A percentile compares a stretch with the other conserved stretches of the same genome.
These are phyloP conservation scores for Amylocarpus encephaloides DNA, from an alignment of 2,329 filamentous ascomycete species.

Conservation along the genomic window DNA sequence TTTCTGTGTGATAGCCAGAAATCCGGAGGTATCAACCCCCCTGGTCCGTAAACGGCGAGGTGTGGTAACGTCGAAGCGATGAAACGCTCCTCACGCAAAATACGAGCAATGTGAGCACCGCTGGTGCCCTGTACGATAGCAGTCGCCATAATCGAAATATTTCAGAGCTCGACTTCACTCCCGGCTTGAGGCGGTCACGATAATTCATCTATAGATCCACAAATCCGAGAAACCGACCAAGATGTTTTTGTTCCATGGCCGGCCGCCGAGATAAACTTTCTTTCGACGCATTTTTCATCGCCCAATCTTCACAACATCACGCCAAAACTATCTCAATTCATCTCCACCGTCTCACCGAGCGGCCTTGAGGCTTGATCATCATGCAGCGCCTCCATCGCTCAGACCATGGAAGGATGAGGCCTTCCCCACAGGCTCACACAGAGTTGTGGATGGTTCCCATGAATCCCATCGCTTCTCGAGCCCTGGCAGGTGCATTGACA, in stretches of 20 bases:
- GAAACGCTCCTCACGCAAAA: conserved; percentile 4
- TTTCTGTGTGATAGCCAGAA: too few species aligned
- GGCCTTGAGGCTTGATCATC: not conserved
- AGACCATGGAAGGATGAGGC: conserved; percentile 4
- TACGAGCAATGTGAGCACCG: not conserved
- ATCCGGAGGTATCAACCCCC: not conserved
- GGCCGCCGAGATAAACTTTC: too few species aligned
- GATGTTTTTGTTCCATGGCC: too few species aligned
- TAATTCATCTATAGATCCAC: not conserved
- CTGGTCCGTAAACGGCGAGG: not conserved
- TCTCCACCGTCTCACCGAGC: not conserved
- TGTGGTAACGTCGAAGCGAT: not conserved
- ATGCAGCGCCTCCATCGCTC: conserved; percentile 5
- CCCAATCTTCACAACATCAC: too few species aligned
- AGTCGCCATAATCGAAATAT: too few species aligned
- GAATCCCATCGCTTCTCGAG: too few species aligned
- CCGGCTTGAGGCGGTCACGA: too few species aligned
- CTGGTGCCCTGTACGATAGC: not conserved
- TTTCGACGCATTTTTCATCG: too few species aligned
- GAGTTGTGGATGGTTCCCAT: too few species aligned
- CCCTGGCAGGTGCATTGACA: not conserved
- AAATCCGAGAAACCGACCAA: not conserved
- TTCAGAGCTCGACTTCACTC: too few species aligned
- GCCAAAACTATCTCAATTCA: too few species aligned
- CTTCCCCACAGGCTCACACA: not conserved